phyloP scores from a whole-genome alignment of 441 rosid species.

The Codiaeum variegatum region DNA sequence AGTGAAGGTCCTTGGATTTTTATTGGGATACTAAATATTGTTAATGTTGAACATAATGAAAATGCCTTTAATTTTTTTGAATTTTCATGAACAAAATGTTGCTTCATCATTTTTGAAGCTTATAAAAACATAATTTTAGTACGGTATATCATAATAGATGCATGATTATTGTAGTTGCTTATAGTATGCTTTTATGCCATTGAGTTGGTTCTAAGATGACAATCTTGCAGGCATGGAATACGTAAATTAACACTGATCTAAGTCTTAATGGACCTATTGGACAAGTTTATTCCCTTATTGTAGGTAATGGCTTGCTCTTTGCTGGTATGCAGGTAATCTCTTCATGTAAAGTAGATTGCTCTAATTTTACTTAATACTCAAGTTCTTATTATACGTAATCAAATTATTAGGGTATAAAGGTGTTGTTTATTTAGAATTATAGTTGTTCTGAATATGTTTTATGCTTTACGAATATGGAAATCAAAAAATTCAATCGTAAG shows the following conservation, averaged over 20 bases:
- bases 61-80: conserved; percentile 8
- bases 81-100: background rate
- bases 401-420: background rate
- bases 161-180: background rate
- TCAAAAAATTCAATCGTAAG: background rate
- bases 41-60: conserved; percentile 52
- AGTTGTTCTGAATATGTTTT: background rate
- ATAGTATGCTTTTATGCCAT: background rate
- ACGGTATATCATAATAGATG: background rate
- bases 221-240: conserved; percentile 78
- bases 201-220: conserved; percentile 16
- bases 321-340: conserved; percentile 87
- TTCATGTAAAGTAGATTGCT: background rate
- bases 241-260: conserved; percentile 59
- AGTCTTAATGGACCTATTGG: conserved; percentile 98
- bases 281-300: conserved; percentile 87
- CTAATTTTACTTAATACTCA: background rate
- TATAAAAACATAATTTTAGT: background rate
- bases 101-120: background rate
- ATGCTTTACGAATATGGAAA: background rate
- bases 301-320: conserved; percentile 75
- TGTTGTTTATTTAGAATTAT: background rate
- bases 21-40: conserved; percentile 78
- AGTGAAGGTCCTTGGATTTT: conserved; percentile 97
- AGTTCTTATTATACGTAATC: background rate